phyloP scores from a whole-genome alignment of 2,329 filamentous ascomycete species.

The Arachnopeziza araneosa region DNA sequence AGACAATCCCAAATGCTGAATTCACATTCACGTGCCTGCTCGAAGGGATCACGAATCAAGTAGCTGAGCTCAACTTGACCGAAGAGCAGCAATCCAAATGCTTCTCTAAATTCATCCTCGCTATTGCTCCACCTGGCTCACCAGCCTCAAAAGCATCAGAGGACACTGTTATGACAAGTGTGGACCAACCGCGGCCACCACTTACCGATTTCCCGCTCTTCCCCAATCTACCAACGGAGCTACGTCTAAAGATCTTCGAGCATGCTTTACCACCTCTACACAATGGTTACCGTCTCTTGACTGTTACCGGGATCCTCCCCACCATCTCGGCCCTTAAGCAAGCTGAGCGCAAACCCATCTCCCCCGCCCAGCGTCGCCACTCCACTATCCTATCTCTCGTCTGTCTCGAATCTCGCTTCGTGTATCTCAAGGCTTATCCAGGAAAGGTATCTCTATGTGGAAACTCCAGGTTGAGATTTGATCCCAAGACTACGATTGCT shows the following conservation, averaged over 20 bases:
- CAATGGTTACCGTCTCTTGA: neutral
- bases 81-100: neutral
- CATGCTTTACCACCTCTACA: neutral
- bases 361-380: neutral
- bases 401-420: neutral
- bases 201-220: neutral
- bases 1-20: neutral
- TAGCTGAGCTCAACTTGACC: neutral
- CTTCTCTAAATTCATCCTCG: neutral
- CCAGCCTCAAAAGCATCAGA: neutral
- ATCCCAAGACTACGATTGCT: neutral
- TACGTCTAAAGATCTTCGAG: neutral
- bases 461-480: neutral
- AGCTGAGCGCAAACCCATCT: neutral
- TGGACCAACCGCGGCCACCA: neutral
- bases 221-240: neutral
- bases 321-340: neutral
- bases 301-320: neutral
- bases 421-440: neutral
- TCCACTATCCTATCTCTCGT: neutral
- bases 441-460: neutral
- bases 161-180: neutral
- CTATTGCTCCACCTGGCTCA: neutral
- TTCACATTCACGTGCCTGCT: neutral
- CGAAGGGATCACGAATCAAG: neutral